Percentiles rank a stretch among this genome's conserved stretches.
phyloP scores from a whole-genome alignment of 2,329 filamentous ascomycete species.

The Byssoonygena ceratinophila region DNA sequence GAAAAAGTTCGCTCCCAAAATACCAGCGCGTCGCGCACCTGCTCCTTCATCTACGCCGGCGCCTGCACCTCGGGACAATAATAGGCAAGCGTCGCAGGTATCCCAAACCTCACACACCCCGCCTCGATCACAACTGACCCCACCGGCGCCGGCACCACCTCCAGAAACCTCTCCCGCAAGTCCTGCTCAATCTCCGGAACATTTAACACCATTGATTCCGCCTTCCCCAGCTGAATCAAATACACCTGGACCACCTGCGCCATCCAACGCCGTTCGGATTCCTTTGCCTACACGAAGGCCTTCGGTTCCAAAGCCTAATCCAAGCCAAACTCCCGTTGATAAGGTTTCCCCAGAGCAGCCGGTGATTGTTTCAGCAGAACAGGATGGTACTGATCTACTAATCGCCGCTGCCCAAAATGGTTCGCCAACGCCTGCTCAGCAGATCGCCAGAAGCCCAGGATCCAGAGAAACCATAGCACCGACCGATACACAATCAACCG shows the following conservation, averaged over 20 bases:
- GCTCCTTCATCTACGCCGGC: constrained; percentile 8
- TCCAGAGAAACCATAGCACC: background rate
- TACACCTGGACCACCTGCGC: background rate
- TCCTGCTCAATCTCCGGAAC: background rate
- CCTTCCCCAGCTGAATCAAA: background rate
- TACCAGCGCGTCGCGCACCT: constrained; percentile 46
- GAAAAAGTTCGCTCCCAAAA: constrained; percentile 69
- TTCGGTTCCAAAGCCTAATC: constrained; percentile 3
- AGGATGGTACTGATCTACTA: background rate
- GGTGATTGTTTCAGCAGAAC: background rate
- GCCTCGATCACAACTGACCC: constrained; percentile 9
- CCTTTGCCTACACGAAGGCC: background rate
- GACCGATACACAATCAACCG: constrained; percentile 14
- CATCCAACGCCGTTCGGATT: background rate
- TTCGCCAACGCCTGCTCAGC: constrained; percentile 8
- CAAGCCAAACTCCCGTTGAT: constrained; percentile 15
- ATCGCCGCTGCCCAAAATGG: background rate
- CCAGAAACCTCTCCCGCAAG: background rate
- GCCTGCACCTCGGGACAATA: constrained; percentile 3
- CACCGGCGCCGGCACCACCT: background rate
- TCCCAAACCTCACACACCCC: constrained; percentile 13
- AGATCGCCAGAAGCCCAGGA: background rate
- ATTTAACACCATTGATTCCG: too few species aligned
- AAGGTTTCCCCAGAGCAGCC: background rate
- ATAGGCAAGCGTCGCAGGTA: constrained; percentile 1